Base-by-base conservation (phyloP, 768 basidiomycete species). In the Trametes elegans region DNA sequence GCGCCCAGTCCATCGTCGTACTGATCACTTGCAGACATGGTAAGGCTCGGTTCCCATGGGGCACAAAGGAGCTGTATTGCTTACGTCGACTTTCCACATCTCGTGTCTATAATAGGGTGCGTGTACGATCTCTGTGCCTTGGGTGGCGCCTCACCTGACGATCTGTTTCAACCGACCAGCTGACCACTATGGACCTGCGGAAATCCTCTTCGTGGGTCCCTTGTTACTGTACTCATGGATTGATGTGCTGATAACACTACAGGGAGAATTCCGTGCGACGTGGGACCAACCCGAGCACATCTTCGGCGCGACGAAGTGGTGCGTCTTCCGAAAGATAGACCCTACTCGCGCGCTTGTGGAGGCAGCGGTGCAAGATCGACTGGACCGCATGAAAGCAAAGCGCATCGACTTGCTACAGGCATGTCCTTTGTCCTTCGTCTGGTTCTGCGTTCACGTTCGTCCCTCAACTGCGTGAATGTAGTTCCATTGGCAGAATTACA, bases 161-260 rank as follows among this genome's bases (percentile, higher is more conserved):
- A 13, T 23, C 40, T 6, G 16, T 18, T 26, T 32, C 21, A 19
- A 29, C 44, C 29, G 43, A n/a, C n/a, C 53, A 89, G 90, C 90
- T 63, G 90, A 93, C 73, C 91, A 93, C 71, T 93, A 93, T 74
- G 90, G 90, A 14, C 82, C 84, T 63, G 82, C 90, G 19, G 90
- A 93, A 68, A 80, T 88, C 57, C 79, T 91, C 56, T 92, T 88
- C 60, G 90, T 91, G 71, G 49, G 82, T 70, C 43, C 2, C n/a
- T 28, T 14, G 27, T 0, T 16, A 28, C 27, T 21, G n/a, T 28
- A 27, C 38, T 38, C 45, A 21, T 32, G 31, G 18, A 19, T 28
- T n/a, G n/a, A n/a, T n/a, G n/a, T 19, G 23, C 43, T 34, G 8
- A 41, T 26, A 23, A 3, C 34, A 31, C 27, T n/a, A 5, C 68